phyloP scores from a whole-genome alignment of 257 asterid species.

The Lycium ferocissimum region DNA sequence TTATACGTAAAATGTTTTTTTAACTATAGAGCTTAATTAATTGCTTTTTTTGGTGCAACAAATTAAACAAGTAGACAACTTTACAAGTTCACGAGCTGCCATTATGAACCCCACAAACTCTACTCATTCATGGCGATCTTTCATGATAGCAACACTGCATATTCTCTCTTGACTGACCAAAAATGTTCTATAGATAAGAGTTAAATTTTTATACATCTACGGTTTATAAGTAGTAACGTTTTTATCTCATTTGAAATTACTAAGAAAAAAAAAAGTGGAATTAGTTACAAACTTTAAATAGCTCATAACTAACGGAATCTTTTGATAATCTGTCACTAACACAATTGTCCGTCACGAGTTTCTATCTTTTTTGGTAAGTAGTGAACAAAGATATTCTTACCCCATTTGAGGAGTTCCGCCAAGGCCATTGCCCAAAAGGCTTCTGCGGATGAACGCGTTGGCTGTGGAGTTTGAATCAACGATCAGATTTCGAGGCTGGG shows the following conservation, averaged over 20 bases:
- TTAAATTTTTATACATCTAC: too few relatives aligned
- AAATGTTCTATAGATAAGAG: too few relatives aligned
- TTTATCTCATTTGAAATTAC: too few relatives aligned
- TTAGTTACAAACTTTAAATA: too few relatives aligned
- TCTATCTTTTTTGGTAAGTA: too few relatives aligned
- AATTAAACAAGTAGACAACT: slow-evolving; percentile 12
- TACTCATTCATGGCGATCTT: background rate
- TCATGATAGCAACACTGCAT: too few relatives aligned
- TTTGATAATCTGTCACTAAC: too few relatives aligned
- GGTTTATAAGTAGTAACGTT: too few relatives aligned
- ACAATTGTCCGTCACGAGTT: too few relatives aligned
- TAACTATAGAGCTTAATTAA: slow-evolving; percentile 6
- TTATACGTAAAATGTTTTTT: slow-evolving; percentile 2
- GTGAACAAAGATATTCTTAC: slow-evolving; percentile 40
- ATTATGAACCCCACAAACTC: background rate
- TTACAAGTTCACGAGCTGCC: slow-evolving; percentile 19
- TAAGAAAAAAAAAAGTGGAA: too few relatives aligned
- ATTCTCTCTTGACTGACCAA: background rate
- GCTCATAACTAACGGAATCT: too few relatives aligned
- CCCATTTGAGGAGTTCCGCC: slow-evolving; percentile 90
- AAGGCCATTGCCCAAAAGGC: slow-evolving; percentile 64
- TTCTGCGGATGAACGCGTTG: slow-evolving; percentile 14
- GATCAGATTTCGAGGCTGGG: background rate
- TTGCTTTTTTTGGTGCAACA: background rate
- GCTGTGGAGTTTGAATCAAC: background rate